Conservation (phyloP, 2,329 filamentous ascomycete species). For the Scedosporium boydii region DNA sequence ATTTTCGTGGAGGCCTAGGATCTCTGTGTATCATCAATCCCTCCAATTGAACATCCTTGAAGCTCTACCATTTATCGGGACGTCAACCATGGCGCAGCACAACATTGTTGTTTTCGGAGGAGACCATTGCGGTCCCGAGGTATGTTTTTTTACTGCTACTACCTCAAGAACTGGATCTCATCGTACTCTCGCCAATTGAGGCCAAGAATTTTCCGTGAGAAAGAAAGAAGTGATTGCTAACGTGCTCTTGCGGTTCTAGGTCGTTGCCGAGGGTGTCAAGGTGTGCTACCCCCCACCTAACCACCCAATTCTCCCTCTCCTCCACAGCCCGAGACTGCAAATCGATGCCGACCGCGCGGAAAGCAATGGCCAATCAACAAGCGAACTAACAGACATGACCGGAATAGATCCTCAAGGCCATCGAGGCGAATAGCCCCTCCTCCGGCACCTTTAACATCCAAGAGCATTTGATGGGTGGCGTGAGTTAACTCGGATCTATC, state of each 20-base stretch:
- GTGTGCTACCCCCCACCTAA: constrained; percentile 31
- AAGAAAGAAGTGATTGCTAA: background rate
- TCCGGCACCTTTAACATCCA: constrained; percentile 78
- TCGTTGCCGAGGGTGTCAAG: constrained; percentile 78
- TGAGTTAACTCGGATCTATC: constrained; percentile 34
- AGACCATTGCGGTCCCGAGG: constrained; percentile 82
- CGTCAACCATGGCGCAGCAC: constrained; percentile 51
- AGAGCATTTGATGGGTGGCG: constrained; percentile 83
- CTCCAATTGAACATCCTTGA: too few species aligned
- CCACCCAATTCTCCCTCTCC: background rate
- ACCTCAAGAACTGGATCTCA: constrained; percentile 4
- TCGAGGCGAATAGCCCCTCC: constrained; percentile 63
- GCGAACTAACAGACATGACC: background rate
- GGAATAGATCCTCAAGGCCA: constrained; percentile 61
- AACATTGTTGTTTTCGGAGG: constrained; percentile 76
- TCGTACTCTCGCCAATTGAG: background rate
- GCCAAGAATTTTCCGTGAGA: background rate
- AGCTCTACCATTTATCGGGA: too few species aligned
- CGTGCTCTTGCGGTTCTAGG: constrained; percentile 29
- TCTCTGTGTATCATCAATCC: too few species aligned
- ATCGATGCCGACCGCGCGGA: background rate
- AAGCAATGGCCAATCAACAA: background rate
- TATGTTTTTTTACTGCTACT: constrained; percentile 21
- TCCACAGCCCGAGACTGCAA: background rate
- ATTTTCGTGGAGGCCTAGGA: background rate